Conservation (phyloP, 805 yeast genomes). For the Komagataella ulmi region DNA sequence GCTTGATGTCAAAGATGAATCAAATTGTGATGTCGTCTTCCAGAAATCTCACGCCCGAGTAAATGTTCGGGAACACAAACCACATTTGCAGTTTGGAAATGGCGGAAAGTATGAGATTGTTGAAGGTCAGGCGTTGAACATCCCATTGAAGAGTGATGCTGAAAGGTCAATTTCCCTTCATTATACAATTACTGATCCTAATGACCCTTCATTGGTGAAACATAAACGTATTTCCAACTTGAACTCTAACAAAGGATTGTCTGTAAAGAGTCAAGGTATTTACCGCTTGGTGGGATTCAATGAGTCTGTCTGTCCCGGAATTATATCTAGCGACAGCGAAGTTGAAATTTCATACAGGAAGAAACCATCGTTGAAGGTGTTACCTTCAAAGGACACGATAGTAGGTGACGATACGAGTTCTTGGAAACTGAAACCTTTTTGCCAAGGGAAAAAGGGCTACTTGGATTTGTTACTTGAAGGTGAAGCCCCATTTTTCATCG, state of each 20-base stretch:
- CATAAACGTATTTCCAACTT: constrained; percentile 5
- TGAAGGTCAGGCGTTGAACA: constrained; percentile 42
- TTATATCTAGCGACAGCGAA: constrained; percentile 10
- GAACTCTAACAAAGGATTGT: constrained; percentile 14
- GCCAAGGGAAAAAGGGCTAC: constrained; percentile 12
- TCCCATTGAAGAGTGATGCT: constrained; percentile 36
- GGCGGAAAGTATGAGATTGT: constrained; percentile 26
- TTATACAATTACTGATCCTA: constrained; percentile 16
- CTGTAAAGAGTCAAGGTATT: constrained; percentile 25
- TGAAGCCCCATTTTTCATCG: constrained; percentile 51
- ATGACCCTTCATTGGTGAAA: constrained; percentile 5
- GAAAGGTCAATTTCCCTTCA: constrained; percentile 17
- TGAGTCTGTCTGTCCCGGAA: constrained; percentile 34
- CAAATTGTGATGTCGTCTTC: constrained; percentile 65
- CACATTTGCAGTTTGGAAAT: constrained; percentile 26
- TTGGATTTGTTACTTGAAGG: constrained; percentile 35
- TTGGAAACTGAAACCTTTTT: constrained; percentile 8
- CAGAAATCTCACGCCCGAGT: constrained; percentile 50
- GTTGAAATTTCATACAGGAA: constrained; percentile 15
- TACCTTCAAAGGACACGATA: constrained; percentile 2
- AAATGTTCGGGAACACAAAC: constrained; percentile 59
- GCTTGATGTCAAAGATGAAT: constrained; percentile 56
- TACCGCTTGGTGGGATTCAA: constrained; percentile 25
- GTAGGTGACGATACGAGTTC: background rate
- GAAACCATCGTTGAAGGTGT: constrained; percentile 13